Base-by-base conservation (phyloP, 2,329 filamentous ascomycete species). In the Colletotrichum spaethianum region DNA sequence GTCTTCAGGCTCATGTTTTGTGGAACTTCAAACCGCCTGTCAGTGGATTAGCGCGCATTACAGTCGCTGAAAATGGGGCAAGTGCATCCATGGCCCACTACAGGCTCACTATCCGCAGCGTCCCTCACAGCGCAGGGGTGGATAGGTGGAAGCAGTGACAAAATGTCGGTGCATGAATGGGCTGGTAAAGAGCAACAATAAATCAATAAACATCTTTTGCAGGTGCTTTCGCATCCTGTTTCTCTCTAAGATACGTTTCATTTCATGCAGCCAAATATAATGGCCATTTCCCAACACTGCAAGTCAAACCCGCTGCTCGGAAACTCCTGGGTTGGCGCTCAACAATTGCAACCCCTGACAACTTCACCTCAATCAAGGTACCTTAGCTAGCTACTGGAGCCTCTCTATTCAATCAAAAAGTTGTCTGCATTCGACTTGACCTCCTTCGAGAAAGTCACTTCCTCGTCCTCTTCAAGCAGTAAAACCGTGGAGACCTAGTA, bases 381-480 rank as follows among this genome's bases (percentile, higher is more conserved):
- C 62, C 65, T 72, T 55, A 26, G 53, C 12, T 57, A 23, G 28
- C n/a, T 56, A 26, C 7, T 18, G 33, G 6, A 40, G 53, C 53
- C 33, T 55, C 48, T 82, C 82, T 91, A 96, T 83, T 94, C 92
- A 79, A 97, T 92, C 74, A 91, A 79, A 82, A 94, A 97, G 75
- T 89, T 90, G 75, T 96, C 94, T 6, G 94, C 92, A 67, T 91
- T 86, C 26, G 91, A 94, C 83, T 92, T 94, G 80, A 95, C 85
- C 69, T 96, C 93, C 84, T 94, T 96, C 57, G 93, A 93, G 84
- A 95, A 97, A 26, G 91, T 91, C 64, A 97, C 92, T 62, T 94
- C 91, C 81, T 96, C 93, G 75, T 91, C 89, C 85, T 93, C 90
- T 75, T 94, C 93, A 67, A 95, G 78, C 76, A 96, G 83, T 33